phyloP scores from a whole-genome alignment of 176 grass and related monocot genomes.

The Carex cristatella region DNA sequence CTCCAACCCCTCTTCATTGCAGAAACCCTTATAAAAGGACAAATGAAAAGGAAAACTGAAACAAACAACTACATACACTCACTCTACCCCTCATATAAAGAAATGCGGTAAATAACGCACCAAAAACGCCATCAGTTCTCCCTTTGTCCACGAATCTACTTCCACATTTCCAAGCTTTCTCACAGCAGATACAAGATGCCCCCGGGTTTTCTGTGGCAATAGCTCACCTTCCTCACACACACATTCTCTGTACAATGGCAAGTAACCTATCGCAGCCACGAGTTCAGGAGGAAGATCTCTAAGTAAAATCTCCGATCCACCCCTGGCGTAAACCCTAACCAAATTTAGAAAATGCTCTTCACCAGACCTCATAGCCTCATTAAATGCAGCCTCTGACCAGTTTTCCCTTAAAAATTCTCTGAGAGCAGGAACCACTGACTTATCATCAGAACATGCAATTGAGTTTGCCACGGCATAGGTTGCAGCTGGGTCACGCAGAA shows the following conservation, averaged over 20 bases:
- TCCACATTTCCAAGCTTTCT: constrained; percentile 33
- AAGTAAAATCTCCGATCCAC: constrained; percentile 43
- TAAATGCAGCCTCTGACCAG: constrained; percentile 57
- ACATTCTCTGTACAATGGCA: constrained; percentile 55
- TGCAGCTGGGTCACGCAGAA: constrained; percentile 46
- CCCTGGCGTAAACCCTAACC: constrained; percentile 49
- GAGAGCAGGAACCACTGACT: constrained; percentile 33
- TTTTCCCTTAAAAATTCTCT: constrained; percentile 59
- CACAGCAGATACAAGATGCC: constrained; percentile 49
- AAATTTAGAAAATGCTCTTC: constrained; percentile 59
- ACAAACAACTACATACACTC: constrained; percentile 10
- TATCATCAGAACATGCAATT: constrained; percentile 31
- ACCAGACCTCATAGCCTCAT: constrained; percentile 31
- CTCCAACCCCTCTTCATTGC: not conserved
- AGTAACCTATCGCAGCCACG: constrained; percentile 44
- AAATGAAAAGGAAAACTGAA: not conserved
- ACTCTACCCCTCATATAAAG: constrained; percentile 29
- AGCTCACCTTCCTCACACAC: constrained; percentile 11
- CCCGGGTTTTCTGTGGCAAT: constrained; percentile 59
- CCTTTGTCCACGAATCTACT: constrained; percentile 27
- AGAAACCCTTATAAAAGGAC: not conserved
- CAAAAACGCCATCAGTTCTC: constrained; percentile 48
- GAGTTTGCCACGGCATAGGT: constrained; percentile 60
- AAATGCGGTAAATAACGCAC: constrained; percentile 50
- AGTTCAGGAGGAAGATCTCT: constrained; percentile 46